Conservation (phyloP, 441 rosid genomes). For the Adansonia madagascariensis region DNA sequence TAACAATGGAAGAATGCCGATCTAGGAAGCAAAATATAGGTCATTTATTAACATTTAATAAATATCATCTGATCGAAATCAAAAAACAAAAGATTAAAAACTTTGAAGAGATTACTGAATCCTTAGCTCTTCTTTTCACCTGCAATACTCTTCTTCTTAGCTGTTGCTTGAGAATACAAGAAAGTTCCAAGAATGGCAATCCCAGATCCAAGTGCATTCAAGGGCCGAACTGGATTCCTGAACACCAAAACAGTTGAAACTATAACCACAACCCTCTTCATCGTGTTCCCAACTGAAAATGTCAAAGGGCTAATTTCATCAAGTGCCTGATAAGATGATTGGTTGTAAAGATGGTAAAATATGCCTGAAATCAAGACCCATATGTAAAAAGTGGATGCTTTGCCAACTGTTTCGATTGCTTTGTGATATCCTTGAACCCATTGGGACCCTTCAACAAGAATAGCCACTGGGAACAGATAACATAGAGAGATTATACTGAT, state of each 20-base stretch:
- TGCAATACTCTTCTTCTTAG: constrained; percentile 58
- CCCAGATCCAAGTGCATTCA: constrained; percentile 93
- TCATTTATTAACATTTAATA: background rate
- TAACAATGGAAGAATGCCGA: background rate
- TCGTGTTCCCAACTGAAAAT: constrained; percentile 91
- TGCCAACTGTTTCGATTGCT: constrained; percentile 71
- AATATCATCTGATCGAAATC: constrained; percentile 17
- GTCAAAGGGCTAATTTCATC: constrained; percentile 92
- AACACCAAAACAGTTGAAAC: constrained; percentile 86
- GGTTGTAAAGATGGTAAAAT: constrained; percentile 88
- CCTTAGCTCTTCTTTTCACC: constrained; percentile 58
- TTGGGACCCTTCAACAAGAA: constrained; percentile 83
- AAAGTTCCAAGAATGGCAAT: constrained; percentile 89
- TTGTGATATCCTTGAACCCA: constrained; percentile 83
- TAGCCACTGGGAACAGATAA: constrained; percentile 84
- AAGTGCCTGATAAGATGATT: constrained; percentile 91
- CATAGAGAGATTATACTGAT: constrained; percentile 72
- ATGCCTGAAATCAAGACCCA: constrained; percentile 91
- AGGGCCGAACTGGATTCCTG: constrained; percentile 89
- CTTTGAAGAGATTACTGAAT: background rate
- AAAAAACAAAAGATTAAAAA: background rate
- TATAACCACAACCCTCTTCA: constrained; percentile 96
- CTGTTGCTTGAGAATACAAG: constrained; percentile 82
- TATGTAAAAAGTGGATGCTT: constrained; percentile 65
- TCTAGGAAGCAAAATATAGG: background rate